A percentile compares a stretch with the other conserved stretches of the same genome.
These are phyloP conservation scores for Metarhizium robertsii DNA, from an alignment of 2,329 filamentous ascomycete species.

Conservation along the genomic window DNA sequence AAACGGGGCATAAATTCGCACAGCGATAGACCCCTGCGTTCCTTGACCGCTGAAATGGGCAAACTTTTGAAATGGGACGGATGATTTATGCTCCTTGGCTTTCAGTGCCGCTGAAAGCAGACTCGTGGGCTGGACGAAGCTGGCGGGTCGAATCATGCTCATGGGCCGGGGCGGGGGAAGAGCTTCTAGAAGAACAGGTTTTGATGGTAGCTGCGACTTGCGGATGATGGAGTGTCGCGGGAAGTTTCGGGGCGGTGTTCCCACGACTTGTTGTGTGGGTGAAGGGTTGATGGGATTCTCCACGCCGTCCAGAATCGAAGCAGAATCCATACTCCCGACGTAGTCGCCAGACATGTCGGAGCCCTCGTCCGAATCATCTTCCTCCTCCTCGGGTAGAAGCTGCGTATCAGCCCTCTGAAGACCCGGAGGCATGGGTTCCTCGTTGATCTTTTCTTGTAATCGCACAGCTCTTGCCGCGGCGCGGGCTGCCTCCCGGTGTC, in stretches of 20 bases:
- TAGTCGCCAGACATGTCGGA: conserved; percentile 58
- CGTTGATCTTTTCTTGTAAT: conserved; percentile 28
- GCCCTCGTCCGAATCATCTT: conserved; percentile 50
- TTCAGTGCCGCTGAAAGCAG: conserved; percentile 63
- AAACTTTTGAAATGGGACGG: conserved; percentile 67
- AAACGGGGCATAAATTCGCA: conserved; percentile 70
- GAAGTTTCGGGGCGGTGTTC: conserved; percentile 53
- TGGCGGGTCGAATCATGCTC: conserved; percentile 53
- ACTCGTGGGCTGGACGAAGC: conserved; percentile 60
- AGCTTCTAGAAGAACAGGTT: conserved; percentile 50
- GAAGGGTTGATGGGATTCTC: conserved; percentile 48
- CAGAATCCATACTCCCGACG: conserved; percentile 59
- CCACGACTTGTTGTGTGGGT: conserved; percentile 48
- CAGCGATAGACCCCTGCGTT: conserved; percentile 63
- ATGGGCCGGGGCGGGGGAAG: conserved; percentile 63
- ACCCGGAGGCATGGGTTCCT: conserved; percentile 25
- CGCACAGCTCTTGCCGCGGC: conserved; percentile 37
- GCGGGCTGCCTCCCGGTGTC: conserved; percentile 51
- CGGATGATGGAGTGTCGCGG: conserved; percentile 54
- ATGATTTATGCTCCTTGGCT: conserved; percentile 58
- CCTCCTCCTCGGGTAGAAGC: conserved; percentile 47
- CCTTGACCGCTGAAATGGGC: conserved; percentile 69
- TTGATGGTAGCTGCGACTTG: conserved; percentile 47
- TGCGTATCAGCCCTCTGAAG: conserved; percentile 38
- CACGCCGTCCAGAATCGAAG: conserved; percentile 59